Conservation (phyloP, 805 yeast species). For the Metschnikowia sp. region DNA sequence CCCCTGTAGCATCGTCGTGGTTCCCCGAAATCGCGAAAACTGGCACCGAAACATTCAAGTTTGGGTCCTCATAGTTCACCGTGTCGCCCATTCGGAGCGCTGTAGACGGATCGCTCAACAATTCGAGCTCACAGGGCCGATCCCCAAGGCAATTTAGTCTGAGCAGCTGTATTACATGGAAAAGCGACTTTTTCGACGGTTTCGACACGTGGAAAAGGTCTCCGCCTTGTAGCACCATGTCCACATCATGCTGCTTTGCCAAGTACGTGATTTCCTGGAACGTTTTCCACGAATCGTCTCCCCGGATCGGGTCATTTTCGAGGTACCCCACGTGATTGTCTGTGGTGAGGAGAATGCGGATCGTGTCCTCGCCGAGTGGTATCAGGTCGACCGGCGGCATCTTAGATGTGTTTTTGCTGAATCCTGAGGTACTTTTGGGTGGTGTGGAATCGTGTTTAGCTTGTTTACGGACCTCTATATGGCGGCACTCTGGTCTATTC, state of each 20-base stretch:
- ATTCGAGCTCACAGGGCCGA: conserved; percentile 79
- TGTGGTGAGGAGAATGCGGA: conserved; percentile 78
- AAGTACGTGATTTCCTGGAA: conserved; percentile 78
- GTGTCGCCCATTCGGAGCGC: conserved; percentile 61
- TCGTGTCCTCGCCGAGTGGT: conserved; percentile 59
- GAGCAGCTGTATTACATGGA: conserved; percentile 71
- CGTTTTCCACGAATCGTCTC: conserved; percentile 85
- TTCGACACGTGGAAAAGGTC: conserved; percentile 89
- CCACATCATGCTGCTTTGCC: conserved; percentile 70
- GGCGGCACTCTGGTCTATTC: no score
- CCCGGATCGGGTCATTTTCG: conserved; percentile 85
- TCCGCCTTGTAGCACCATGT: conserved; percentile 88
- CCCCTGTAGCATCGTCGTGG: conserved; percentile 96
- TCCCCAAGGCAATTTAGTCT: conserved; percentile 78
- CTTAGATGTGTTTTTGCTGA: neutral
- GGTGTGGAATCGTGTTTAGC: no score
- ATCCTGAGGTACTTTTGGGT: no score
- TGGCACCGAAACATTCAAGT: conserved; percentile 84
- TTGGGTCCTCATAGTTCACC: conserved; percentile 88
- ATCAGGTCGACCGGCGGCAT: conserved; percentile 43
- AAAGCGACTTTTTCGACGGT: conserved; percentile 83
- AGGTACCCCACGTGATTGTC: conserved; percentile 96
- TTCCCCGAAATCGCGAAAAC: conserved; percentile 92
- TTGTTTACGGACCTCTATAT: no score
- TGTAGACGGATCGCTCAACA: conserved; percentile 72